Evolutionary conservation across 2,329 filamentous ascomycete genomes (phyloP).

Genomic region (Bipolaris cookei): DNA sequence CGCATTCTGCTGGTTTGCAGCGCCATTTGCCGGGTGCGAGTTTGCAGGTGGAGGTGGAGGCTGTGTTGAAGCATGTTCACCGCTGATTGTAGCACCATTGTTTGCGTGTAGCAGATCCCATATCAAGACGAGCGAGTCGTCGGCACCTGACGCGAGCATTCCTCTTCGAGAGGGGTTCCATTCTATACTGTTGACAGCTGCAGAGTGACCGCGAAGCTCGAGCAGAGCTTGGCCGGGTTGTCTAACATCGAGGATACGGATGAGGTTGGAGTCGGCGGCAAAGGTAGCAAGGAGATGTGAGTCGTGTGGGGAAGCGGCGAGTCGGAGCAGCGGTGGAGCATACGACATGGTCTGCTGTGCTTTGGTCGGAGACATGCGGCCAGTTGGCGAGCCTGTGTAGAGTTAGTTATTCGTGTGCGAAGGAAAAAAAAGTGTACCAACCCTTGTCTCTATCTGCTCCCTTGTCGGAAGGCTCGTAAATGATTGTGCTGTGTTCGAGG

Average conservation of each 20-base stretch:
- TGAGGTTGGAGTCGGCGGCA: slow-evolving; percentile 87
- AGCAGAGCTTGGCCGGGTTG: slow-evolving; percentile 95
- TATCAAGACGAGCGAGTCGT: slow-evolving; percentile 88
- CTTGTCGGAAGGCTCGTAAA: slow-evolving; percentile 95
- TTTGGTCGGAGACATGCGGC: slow-evolving; percentile 72
- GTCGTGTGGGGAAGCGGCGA: slow-evolving; percentile 93
- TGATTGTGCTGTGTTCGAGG: slow-evolving; percentile 97
- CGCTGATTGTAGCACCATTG: slow-evolving; percentile 58
- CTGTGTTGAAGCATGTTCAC: slow-evolving; percentile 44
- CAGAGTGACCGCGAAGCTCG: slow-evolving; percentile 87
- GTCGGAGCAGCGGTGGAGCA: slow-evolving; percentile 71
- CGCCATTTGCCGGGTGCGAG: slow-evolving; percentile 37
- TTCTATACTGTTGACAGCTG: slow-evolving; percentile 88
- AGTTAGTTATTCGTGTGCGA: slow-evolving; percentile 9
- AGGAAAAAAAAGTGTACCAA: slow-evolving; percentile 26
- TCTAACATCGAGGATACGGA: slow-evolving; percentile 93
- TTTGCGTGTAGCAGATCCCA: slow-evolving; percentile 87
- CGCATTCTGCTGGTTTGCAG: slow-evolving; percentile 31
- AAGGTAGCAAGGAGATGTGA: slow-evolving; percentile 97
- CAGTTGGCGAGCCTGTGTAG: slow-evolving; percentile 51
- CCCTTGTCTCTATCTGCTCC: slow-evolving; percentile 58
- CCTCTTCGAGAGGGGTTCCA: slow-evolving; percentile 91
- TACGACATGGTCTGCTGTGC: slow-evolving; percentile 75
- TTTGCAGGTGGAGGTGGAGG: slow-evolving; percentile 33
- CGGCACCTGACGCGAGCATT: slow-evolving; percentile 86